Conservation (phyloP, 495 filamentous ascomycete species). For the Penicillium canescens region DNA sequence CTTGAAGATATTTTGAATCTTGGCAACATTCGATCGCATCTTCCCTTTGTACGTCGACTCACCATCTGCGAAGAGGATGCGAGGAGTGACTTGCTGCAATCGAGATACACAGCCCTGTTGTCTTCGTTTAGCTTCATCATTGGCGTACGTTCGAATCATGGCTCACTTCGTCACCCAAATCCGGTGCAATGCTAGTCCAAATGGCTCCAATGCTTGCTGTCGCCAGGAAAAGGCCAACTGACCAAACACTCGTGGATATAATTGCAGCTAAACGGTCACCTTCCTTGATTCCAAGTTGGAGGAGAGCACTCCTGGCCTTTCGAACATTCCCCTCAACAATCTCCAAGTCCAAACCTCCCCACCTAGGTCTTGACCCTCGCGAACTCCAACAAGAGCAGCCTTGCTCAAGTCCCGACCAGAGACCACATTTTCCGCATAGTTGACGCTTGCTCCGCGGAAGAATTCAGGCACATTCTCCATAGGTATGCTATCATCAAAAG, state of each 20-base stretch:
- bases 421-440: slow-evolving; percentile 77
- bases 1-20: slow-evolving; percentile 53
- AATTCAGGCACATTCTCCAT: slow-evolving; percentile 67
- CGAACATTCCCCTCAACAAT: slow-evolving; percentile 53
- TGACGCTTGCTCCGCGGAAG: slow-evolving; percentile 57
- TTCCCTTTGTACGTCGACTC: slow-evolving; percentile 72
- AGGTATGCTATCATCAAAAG: slow-evolving; percentile 59
- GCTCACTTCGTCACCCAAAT: slow-evolving; percentile 59
- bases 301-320: slow-evolving; percentile 56
- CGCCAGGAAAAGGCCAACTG: slow-evolving; percentile 60
- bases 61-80: slow-evolving; percentile 70
- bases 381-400: slow-evolving; percentile 61
- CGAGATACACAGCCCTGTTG: slow-evolving; percentile 65
- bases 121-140: background rate
- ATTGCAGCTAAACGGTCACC: slow-evolving; percentile 71
- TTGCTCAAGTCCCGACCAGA: slow-evolving; percentile 45
- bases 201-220: slow-evolving; percentile 61
- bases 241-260: slow-evolving; percentile 65
- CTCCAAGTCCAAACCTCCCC: slow-evolving; percentile 59
- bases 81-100: slow-evolving; percentile 63
- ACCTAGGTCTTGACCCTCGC: slow-evolving; percentile 62
- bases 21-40: slow-evolving; percentile 22
- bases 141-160: background rate
- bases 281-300: slow-evolving; percentile 48
- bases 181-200: slow-evolving; percentile 66